Evolutionary conservation across 306 rosid species (phyloP), one percentile per base, ranked within the genome.

Genomic region (Carpinus fangiana): DNA sequence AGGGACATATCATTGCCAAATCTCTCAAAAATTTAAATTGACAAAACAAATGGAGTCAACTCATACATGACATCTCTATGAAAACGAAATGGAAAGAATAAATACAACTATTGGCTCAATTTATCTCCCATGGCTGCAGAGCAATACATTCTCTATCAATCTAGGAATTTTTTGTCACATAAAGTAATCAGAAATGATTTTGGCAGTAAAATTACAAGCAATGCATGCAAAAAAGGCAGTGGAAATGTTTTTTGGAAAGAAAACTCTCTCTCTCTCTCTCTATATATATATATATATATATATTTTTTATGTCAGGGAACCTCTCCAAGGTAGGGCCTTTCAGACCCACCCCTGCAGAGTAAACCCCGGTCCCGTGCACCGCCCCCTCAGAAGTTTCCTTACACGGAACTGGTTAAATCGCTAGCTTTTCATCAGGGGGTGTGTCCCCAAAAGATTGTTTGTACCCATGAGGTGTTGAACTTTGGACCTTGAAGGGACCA

Each of bases 101-200:
- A n/a, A 7, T 60, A 60, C 3, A 38, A 20, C 34, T 60, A 60
- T 60, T 1, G 12, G 66, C 66, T 20, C 5, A 28, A 60, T 2
- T 4, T 60, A 60, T 60, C 34, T 60, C 36, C 66, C 12, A 7
- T 12, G 23, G 13, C 12, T 8, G 66, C 14, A 13, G 8, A 21
- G 14, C 66, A 60, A 65, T 38, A 65, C 12, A n/a, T 65, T 43
- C 36, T 65, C 71, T 41, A 65, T 57, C 50, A 65, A 65, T 31
- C 21, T 31, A 41, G 21, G 20, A 41, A 65, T 6, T 7, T 64
- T n/a, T 56, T 56, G 5, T 31, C 28, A 8, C 21, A 23, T 56
- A n/a, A 8, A 56, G 31, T 57, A 20, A 20, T 57, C 34, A 21
- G 2, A 21, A 8, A 23, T 57, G 34, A 57, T 20, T 57, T 57